Conservation (phyloP, 371 early-diverging fungal genomes). For the Syncephalastrum contaminatum region DNA sequence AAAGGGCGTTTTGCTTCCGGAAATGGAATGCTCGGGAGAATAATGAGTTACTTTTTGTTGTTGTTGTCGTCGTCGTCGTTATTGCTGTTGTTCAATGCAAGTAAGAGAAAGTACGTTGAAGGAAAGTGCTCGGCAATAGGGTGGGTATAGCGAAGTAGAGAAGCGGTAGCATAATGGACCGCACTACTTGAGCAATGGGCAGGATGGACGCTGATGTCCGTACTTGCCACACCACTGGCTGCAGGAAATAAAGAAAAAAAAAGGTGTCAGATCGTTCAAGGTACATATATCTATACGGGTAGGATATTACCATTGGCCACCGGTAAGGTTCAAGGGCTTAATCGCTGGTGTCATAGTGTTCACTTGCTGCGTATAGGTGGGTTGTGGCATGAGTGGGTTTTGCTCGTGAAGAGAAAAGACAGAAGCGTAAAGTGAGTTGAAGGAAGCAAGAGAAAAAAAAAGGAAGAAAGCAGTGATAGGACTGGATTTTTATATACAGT, state of each 20-base stretch:
- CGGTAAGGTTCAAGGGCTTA: constrained; percentile 16
- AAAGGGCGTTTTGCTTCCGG: no score
- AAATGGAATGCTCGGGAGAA: no score
- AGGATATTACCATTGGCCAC: constrained; percentile 16
- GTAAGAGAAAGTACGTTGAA: neutral
- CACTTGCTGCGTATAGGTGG: no score
- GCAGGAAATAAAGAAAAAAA: neutral
- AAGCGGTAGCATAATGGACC: neutral
- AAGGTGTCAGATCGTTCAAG: neutral
- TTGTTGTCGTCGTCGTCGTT: no score
- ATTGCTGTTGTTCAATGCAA: no score
- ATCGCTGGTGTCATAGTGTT: neutral
- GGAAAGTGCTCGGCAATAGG: neutral
- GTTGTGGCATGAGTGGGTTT: constrained; percentile 1
- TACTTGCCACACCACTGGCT: constrained; percentile 23
- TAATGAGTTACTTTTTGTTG: no score
- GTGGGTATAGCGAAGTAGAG: neutral
- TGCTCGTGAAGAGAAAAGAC: constrained; percentile 4
- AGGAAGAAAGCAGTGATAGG: neutral
- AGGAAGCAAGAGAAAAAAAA: constrained; percentile 1
- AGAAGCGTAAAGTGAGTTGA: neutral
- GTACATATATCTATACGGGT: neutral
- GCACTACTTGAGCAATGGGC: constrained; percentile 16
- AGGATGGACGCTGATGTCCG: constrained; percentile 16
- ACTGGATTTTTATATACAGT: no score